A percentile compares a stretch with the other conserved stretches of the same genome.
Conservation (phyloP, 495 filamentous ascomycete genomes). For the Lentithecium fluviatile region DNA sequence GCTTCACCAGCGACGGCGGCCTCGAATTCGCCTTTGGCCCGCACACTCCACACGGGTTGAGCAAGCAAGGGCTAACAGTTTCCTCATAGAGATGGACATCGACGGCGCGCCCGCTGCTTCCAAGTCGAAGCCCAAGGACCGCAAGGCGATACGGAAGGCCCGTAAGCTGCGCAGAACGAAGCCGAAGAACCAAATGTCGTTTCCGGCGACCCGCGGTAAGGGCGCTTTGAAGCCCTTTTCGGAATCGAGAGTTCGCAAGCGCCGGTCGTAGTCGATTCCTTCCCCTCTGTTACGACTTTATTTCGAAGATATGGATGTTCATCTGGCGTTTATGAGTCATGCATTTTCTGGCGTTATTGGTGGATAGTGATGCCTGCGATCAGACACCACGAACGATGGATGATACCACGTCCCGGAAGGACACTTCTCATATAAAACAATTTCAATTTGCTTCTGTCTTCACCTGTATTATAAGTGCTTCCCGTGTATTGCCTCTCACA, state of each 20-base stretch:
- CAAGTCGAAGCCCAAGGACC: constrained; percentile 15
- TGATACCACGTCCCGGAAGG: constrained; percentile 20
- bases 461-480: background rate
- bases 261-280: background rate
- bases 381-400: constrained; percentile 5
- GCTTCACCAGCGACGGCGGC: constrained; percentile 15
- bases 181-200: constrained; percentile 26
- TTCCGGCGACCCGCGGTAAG: constrained; percentile 25
- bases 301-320: background rate
- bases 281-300: background rate
- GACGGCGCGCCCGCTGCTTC: constrained; percentile 20
- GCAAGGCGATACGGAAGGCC: constrained; percentile 18
- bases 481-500: too few species aligned
- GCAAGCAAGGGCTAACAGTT: constrained; percentile 22
- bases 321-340: constrained; percentile 8
- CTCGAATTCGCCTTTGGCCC: constrained; percentile 26
- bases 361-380: constrained; percentile 15
- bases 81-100: constrained; percentile 34
- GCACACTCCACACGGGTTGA: constrained; percentile 16
- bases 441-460: background rate
- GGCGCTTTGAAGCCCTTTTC: constrained; percentile 30
- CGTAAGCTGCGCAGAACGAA: constrained; percentile 19
- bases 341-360: constrained; percentile 17
- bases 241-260: constrained; percentile 19
- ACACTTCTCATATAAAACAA: background rate